Base-by-base conservation (phyloP, 73 alveolate genomes). In the Durusdinium trenchii region DNA sequence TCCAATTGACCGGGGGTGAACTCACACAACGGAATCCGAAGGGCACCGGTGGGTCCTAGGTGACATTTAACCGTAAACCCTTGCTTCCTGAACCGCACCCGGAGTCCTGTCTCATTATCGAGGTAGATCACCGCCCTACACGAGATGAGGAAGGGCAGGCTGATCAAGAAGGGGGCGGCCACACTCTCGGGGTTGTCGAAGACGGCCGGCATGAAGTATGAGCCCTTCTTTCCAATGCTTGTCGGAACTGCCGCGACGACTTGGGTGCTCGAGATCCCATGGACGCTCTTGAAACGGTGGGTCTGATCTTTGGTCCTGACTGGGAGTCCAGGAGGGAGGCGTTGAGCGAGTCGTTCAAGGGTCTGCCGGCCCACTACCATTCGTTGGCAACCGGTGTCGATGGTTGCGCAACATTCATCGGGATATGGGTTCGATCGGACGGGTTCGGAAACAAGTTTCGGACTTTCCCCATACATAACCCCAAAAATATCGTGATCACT, bases 381-480 rank as follows among this genome's bases (percentile, higher is more conserved):
- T 71, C 84, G 84, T 36, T 71, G 84, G 26, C 84, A 71, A 6
- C 84, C 84, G 84, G 84, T 71, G 84, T 71, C 84, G 28, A 71
- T 35, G 50, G 84, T 71, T 10, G 84, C 84, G 50, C 50, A 71
- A 28, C 51, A 45, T 36, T 71, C 84, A n/a, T 71, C 84, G n/a
- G n/a, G 40, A 38, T 40, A 12, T 3, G 42, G 81, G 6, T 0
- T 38, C 12, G 7, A 3, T 4, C 1, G 81, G 0, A n/a, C 42
- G 81, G 3, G 32, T 67, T 2, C 23, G 1, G 81, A 35, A 67
- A 38, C 81, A 67, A 9, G 36, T 0, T 35, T 69, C 82, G 32
- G 20, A n/a, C 3, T 1, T 5, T 1, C 38, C 20, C 75, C 75
- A 28, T 5, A 5, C 69, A 57, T 5, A n/a, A 69, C 36, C 46